These are phyloP conservation scores for Rhodotorula sp. DNA, from an alignment of 1,284 basidiomycete species.

Conservation along the genomic window DNA sequence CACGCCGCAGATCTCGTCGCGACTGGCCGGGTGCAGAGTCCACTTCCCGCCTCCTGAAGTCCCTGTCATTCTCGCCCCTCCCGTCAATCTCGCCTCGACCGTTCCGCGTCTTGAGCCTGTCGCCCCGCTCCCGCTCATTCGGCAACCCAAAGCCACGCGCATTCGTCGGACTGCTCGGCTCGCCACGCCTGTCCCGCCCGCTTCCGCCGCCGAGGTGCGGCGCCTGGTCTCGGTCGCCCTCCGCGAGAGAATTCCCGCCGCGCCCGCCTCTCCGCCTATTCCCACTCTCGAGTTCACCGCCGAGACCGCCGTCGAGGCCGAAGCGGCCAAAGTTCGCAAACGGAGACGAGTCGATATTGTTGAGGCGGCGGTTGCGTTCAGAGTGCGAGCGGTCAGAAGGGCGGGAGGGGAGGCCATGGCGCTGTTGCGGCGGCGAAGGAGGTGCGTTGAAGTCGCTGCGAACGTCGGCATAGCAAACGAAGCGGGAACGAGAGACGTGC, in stretches of 20 bases:
- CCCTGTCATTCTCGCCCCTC: slow-evolving; percentile 5
- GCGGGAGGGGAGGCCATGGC: slow-evolving; percentile 11
- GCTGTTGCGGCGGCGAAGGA: slow-evolving; percentile 20
- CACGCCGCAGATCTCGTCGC: slow-evolving; percentile 21
- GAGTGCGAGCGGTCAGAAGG: slow-evolving; percentile 1
- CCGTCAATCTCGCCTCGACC: not conserved
- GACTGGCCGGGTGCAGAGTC: not conserved
- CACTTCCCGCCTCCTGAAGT: slow-evolving; percentile 4
- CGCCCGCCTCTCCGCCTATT: not conserved
- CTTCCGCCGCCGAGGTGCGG: slow-evolving; percentile 8
- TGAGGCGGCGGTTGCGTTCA: not conserved
- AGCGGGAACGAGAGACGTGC: not conserved
- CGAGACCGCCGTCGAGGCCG: slow-evolving; percentile 35
- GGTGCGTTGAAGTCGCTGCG: slow-evolving; percentile 33
- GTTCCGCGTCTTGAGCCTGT: not conserved
- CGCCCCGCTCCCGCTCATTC: not conserved
- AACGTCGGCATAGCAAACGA: too few relatives aligned
- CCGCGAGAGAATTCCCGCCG: not conserved
- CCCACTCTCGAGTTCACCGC: slow-evolving; percentile 1
- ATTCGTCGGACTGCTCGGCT: slow-evolving; percentile 1
- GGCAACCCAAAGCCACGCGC: not conserved
- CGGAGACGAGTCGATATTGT: slow-evolving; percentile 18
- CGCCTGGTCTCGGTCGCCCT: slow-evolving; percentile 17
- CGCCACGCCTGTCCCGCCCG: not conserved
- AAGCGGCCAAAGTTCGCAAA: slow-evolving; percentile 40